Base-by-base conservation (phyloP, 306 rosid species). In the Trifolium repens region DNA sequence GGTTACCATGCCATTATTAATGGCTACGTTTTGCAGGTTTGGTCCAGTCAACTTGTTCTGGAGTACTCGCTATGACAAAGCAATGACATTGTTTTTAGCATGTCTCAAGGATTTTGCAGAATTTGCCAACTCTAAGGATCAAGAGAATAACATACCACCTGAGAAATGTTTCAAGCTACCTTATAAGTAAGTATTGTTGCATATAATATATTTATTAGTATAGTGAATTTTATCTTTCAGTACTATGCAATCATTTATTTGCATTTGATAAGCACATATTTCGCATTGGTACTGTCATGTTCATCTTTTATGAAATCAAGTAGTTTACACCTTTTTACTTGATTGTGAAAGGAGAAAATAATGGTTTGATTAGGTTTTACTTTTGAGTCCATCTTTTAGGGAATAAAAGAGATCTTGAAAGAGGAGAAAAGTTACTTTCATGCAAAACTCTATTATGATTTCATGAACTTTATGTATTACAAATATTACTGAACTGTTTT, bases 11-110 rank as follows among this genome's bases (percentile, higher is more conserved):
- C 82, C 77, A 78, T 27, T 71, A 58, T 24, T 50, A 34, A 67
- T 54, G 40, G 72, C 26, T 15, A 49, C 17, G 77, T 13, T 77
- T 47, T 47, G 59, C 82, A 93, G 99, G 91, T 94, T 94, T 85
- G 99, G 97, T 78, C 97, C 99, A 1, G 99, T 94, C 84, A 94
- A 94, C 88, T 84, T 92, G 84, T 92, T 92, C 77, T 94, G 99
- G 99, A 91, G 99, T 80, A 92, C 96, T 60, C 93, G 97, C 42
- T 94, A 91, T 80, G 99, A 94, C 93, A 92, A 80, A 87, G 97
- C 97, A 85, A 92, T 92, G 99, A 85, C 96, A 10, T 83, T 88
- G 77, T 94, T 81, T 85, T 84, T 90, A 85, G 87, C 94, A 59
- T 94, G 96, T 83, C 96, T 91, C 43, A 94, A 92, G 85, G 96